phyloP scores from a whole-genome alignment of 371 early-diverging fungal species.

The Mortierella sp. region DNA sequence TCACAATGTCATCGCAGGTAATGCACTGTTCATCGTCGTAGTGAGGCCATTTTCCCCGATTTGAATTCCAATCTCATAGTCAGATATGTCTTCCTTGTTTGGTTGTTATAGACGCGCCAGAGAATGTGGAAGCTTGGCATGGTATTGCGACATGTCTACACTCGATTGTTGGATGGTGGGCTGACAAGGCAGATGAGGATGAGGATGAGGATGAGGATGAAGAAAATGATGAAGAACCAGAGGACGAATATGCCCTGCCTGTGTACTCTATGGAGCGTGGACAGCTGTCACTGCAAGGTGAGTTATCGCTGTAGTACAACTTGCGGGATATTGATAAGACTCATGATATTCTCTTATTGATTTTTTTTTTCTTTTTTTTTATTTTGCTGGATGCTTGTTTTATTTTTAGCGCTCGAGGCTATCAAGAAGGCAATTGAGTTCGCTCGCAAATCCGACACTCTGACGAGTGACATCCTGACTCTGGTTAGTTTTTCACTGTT shows the following conservation, averaged over 20 bases:
- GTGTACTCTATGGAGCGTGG: constrained; percentile 41
- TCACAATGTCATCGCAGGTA: constrained; percentile 27
- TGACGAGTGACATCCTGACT: constrained; percentile 46
- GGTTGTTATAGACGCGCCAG: constrained; percentile 39
- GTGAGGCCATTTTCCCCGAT: too few relatives aligned
- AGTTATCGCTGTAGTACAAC: too few relatives aligned
- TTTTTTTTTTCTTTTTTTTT: not conserved
- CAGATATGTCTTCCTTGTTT: too few relatives aligned
- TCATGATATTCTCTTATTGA: too few relatives aligned
- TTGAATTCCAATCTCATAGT: too few relatives aligned
- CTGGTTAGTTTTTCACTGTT: constrained; percentile 18
- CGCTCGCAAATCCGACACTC: constrained; percentile 28
- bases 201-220: constrained; percentile 40
- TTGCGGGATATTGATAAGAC: not conserved
- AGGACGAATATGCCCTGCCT: constrained; percentile 48
- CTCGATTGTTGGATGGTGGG: constrained; percentile 56
- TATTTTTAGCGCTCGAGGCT: constrained; percentile 32
- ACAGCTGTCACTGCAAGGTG: constrained; percentile 40
- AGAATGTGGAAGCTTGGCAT: constrained; percentile 45
- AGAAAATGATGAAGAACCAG: constrained; percentile 30
- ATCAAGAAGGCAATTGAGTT: constrained; percentile 46
- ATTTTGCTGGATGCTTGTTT: not conserved
- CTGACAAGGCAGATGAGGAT: constrained; percentile 41
- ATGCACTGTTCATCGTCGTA: too few relatives aligned
- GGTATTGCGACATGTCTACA: constrained; percentile 51